Conservation (phyloP, 371 early-diverging fungal genomes). For the Neoconidiobolus thromboides region DNA sequence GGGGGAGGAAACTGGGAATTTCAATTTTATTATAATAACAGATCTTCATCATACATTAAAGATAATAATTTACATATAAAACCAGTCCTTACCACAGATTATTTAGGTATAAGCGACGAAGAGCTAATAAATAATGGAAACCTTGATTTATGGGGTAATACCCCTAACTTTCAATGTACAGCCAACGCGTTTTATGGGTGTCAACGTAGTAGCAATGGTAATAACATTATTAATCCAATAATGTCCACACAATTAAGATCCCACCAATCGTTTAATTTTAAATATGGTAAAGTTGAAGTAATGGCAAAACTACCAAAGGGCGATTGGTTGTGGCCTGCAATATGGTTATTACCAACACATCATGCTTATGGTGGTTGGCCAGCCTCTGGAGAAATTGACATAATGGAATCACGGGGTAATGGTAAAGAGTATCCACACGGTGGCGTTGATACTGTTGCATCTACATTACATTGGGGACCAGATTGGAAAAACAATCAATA, state of each 20-base stretch:
- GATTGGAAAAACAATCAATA: neutral
- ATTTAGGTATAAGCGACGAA: conserved; percentile 10
- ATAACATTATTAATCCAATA: conserved; percentile 41
- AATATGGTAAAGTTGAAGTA: conserved; percentile 41
- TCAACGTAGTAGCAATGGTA: conserved; percentile 20
- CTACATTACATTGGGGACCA: conserved; percentile 7
- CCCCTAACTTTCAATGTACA: conserved; percentile 17
- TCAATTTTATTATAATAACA: conserved; percentile 32
- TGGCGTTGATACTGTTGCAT: conserved; percentile 2
- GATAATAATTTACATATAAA: conserved; percentile 38
- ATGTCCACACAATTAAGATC: conserved; percentile 34
- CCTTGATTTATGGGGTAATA: conserved; percentile 15
- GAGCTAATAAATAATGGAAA: conserved; percentile 11
- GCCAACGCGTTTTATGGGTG: conserved; percentile 25
- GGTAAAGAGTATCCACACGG: conserved; percentile 15
- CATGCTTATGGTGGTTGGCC: conserved; percentile 49
- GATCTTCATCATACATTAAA: conserved; percentile 37
- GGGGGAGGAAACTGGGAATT: conserved; percentile 27
- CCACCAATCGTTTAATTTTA: conserved; percentile 22
- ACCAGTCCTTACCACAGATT: conserved; percentile 32
- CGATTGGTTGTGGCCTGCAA: conserved; percentile 46
- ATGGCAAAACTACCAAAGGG: conserved; percentile 40
- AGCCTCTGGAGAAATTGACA: conserved; percentile 33
- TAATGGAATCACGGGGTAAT: conserved; percentile 39
- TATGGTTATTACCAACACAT: conserved; percentile 46